Conservation (phyloP, 1,284 basidiomycete species). For the Tylopilus sp. region DNA sequence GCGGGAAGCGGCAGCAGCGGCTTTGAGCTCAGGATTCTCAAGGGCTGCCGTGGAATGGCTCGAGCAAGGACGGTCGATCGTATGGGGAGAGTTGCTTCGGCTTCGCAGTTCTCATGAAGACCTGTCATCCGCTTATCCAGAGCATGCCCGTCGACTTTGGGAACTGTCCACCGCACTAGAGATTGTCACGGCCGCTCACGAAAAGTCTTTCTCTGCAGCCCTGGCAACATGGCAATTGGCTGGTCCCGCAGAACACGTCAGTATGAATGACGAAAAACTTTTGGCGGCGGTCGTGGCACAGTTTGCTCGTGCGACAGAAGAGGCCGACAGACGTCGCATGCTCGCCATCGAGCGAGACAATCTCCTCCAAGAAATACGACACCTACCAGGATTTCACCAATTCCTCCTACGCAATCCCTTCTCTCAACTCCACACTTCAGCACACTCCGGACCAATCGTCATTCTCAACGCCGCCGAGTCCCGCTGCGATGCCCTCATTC, state of each 20-base stretch:
- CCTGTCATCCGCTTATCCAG: background rate
- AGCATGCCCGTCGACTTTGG: background rate
- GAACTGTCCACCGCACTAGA: background rate
- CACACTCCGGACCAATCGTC: background rate
- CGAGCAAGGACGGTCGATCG: background rate
- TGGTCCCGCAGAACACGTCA: too few relatives aligned
- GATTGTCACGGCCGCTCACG: background rate
- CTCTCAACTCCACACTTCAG: background rate
- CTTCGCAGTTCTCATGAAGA: background rate
- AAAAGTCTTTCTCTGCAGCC: background rate
- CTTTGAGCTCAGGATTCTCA: background rate
- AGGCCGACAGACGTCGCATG: background rate
- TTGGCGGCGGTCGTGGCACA: too few relatives aligned
- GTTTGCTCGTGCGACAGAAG: background rate
- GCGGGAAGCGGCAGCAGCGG: background rate
- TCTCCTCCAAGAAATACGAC: background rate
- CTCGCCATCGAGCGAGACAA: background rate
- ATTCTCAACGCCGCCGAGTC: background rate
- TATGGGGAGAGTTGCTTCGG: background rate
- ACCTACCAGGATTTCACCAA: background rate
- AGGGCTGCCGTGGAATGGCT: background rate
- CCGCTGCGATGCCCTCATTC: background rate
- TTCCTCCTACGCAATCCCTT: background rate
- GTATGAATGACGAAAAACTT: too few relatives aligned
- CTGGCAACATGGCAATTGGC: too few relatives aligned